Base-by-base conservation (phyloP, 371 early-diverging fungal genomes). In the Umbelopsis sp. region DNA sequence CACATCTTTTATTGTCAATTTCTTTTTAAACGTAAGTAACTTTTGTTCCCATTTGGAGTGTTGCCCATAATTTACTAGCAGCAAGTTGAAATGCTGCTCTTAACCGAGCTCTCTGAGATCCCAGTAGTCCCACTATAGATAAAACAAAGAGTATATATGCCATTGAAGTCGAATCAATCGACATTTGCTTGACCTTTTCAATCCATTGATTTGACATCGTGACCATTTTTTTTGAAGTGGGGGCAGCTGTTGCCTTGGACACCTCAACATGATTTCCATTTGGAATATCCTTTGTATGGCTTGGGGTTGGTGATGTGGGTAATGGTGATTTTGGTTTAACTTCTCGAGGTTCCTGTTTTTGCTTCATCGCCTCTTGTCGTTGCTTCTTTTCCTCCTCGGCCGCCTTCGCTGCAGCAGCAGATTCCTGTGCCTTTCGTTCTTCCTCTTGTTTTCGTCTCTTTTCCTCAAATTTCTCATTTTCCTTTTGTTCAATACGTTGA, bases 21-120 rank as follows among this genome's bases (percentile, higher is more conserved):
- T 5, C 10, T 9, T 7, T 44, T 78, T 70, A 82, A 70, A 82
- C 70, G 57, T 82, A 80, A 37, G 82, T 82, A 0, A 82, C 80
- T 63, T 78, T 79, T 25, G 82, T 82, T 6, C 82, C 82, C 81
- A 81, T 81, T 50, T 74, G 72, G 24, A 79, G 50, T 0, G 82
- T 82, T 48, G 76, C 80, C 80, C 78, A 79, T 50, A 82, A 11
- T 41, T 82, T 82, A 16, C 45, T 67, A 24, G 57, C 57, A 35
- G 35, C 57, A 57, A 57, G 29, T 18, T 57, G 29, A 29, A 57
- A 14, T 18, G 35, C 57, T 35, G 57, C 57, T 35, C 57, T 57
- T 35, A 57, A 35, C 35, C 57, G 12, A 57, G 57, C 29, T 35
- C 57, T 57, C 35, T 57, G 57, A 11, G 57, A 29, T 57, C 57